Evolutionary conservation across 441 rosid genomes (phyloP).

Genomic region (Arabidopsis lyrata): DNA sequence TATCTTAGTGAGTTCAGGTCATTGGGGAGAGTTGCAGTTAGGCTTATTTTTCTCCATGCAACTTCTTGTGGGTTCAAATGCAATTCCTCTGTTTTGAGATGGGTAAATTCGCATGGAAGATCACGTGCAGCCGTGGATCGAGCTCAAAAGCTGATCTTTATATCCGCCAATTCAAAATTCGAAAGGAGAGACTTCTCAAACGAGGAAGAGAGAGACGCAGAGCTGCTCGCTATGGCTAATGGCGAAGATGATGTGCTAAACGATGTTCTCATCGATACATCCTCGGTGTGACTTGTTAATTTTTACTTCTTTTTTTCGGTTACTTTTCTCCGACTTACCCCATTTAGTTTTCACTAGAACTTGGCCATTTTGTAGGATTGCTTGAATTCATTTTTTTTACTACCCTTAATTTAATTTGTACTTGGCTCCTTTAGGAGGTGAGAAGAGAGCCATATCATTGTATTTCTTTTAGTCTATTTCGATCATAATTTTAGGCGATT

Average conservation of each 20-base stretch:
- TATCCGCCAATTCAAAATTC: conserved; percentile 87
- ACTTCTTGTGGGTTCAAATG: conserved; percentile 89
- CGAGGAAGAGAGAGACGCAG: conserved; percentile 88
- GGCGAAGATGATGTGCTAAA: conserved; percentile 92
- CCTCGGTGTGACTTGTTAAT: conserved; percentile 66
- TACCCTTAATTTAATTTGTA: conserved; percentile 49
- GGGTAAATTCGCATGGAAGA: conserved; percentile 71
- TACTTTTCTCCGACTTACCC: conserved; percentile 11
- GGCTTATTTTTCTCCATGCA: conserved; percentile 93
- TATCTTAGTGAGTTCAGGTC: conserved; percentile 90
- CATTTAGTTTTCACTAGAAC: conserved; percentile 46
- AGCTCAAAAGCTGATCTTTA: conserved; percentile 83
- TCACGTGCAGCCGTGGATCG: conserved; percentile 68
- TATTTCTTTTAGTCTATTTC: conserved; percentile 36
- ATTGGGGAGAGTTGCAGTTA: conserved; percentile 92
- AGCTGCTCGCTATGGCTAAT: conserved; percentile 75
- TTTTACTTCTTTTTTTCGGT: conserved; percentile 15
- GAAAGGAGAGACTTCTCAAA: conserved; percentile 79
- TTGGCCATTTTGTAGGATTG: conserved; percentile 66
- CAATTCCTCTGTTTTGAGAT: conserved; percentile 80
- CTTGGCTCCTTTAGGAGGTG: conserved; percentile 55
- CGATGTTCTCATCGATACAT: conserved; percentile 85
- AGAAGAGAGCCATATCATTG: conserved; percentile 42
- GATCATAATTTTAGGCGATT: conserved; percentile 32
- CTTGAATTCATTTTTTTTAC: conserved; percentile 62